Base-by-base conservation (phyloP, 2,329 filamentous ascomycete species). In the Emergomyces pasteurianus region DNA sequence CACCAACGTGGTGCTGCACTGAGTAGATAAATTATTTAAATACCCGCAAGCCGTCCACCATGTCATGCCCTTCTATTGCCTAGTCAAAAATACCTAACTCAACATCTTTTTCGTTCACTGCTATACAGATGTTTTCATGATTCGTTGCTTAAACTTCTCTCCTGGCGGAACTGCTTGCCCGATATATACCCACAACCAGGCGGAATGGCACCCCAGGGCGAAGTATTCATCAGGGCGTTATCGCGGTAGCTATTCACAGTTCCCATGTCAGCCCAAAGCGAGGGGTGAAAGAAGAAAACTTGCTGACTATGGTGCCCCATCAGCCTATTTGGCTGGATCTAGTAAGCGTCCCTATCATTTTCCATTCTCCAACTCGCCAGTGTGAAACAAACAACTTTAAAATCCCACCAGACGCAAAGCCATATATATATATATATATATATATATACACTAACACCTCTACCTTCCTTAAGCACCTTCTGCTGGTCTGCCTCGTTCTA, bases 401-500 rank as follows among this genome's bases (percentile, higher is more conserved):
- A 47, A 26, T 10, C 21, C 21, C 10, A 26, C 34, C 52, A 54
- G 18, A 38, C n/a, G 8, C 6, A 34, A 52, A 54, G 3, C 34
- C 34, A 18, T 54, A 36, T 43, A 42, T n/a, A n/a, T n/a, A n/a
- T n/a, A n/a, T n/a, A n/a, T n/a, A n/a, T n/a, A n/a, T n/a, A n/a
- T n/a, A n/a, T n/a, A n/a, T n/a, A n/a, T n/a, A n/a, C n/a, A 14
- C 40, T 21, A 42, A 34, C 59, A 46, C 50, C 58, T 9, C 43
- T 31, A 23, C 58, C n/a, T n/a, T n/a, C n/a, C n/a, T n/a, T n/a
- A 62, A 79, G 77, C 75, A 86, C 84, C 65, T 65, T 86, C 56
- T 85, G 83, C 74, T 94, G 92, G 92, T 92, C 89, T 14, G 77
- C 86, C 18, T 95, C 90, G 18, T 97, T 96, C 77, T 97, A 97